Base-by-base conservation (phyloP, 2,329 filamentous ascomycete genomes). In the Cladosporium halotolerans region DNA sequence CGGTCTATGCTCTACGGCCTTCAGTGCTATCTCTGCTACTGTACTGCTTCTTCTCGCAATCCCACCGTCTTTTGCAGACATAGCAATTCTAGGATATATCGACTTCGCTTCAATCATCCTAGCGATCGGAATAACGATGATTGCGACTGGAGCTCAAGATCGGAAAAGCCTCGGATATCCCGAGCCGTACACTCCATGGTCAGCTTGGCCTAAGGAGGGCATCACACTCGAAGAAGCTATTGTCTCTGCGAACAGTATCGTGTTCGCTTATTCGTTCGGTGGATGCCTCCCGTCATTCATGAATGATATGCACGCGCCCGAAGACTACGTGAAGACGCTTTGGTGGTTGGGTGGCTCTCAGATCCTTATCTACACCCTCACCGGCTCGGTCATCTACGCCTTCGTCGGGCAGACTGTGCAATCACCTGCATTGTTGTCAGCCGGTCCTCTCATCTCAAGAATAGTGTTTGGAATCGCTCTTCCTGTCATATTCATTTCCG, bases 401-500 rank as follows among this genome's bases (percentile, higher is more conserved):
- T 87, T 77, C 60, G 79, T 78, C 3, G 84, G 85, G 0, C 71
- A 74, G 0, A 67, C 74, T 11, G 82, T 87, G 1, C 73, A 76
- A 1, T 82, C 80, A 1, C 85, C 85, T 0, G 84, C 85, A 0
- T 74, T 88, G 2, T 79, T 80, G 6, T 84, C 82, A 0, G 79
- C 82, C 10, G 75, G 76, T 2, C 65, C 65, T 0, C 60, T 76
- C 0, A 69, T 86, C 40, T 73, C 77, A 39, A 85, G 85, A 65
- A 70, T 83, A n/a, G 82, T 83, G 14, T 88, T 82, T 69, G 84
- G 83, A 34, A 72, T 88, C 55, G 84, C 84, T 0, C 74, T 85
- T 2, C 84, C 83, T 9, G 86, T 85, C 44, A 87, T 87, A 51
- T 74, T 87, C 49, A 81, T 88, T 49, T 82, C 84, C 0, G 85